Base-by-base conservation (phyloP, 2,329 filamentous ascomycete species). In the Ascochyta pisi region DNA sequence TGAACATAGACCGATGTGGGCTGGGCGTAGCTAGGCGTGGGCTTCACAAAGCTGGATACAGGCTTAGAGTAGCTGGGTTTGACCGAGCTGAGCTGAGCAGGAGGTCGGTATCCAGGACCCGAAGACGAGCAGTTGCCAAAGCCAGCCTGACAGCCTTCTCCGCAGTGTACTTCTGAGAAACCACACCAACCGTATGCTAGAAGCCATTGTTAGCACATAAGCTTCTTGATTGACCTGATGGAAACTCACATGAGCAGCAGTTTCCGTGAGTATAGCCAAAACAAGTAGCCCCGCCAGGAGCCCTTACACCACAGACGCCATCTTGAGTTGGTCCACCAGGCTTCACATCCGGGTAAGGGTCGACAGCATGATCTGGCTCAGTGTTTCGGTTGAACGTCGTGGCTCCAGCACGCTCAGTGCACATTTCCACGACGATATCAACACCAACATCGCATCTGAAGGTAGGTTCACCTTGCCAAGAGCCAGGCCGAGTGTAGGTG, bases 381-480 rank as follows among this genome's bases (percentile, higher is more conserved):
- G 13, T 7, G 12, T 48, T n/a, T 27, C 34, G 45, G 27, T 54
- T 27, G 13, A 40, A 57, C 2, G 55, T 65, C 37, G 41, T 41
- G 3, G 41, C 35, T 10, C 61, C 65, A 35, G 40, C 26, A 3
- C 47, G 16, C 9, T 65, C 47, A 12, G 52, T 64, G 37, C 68
- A 71, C 4, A 54, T 57, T 46, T 66, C 65, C 3, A 69, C 24
- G 3, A 61, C 22, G 2, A 71, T 40, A 35, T 70, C 66, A 3
- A 51, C 31, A 19, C 62, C 66, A 16, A 49, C 42, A n/a, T 45
- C 27, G 35, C 66, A 70, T 7, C 10, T 37, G 24, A 57, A 62
- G 9, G 23, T 64, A 6, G 67, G 67, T 38, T 70, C 68, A 12
- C 56, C 57, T 1, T 45, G 6, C 56, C 52, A 69, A 15, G 26